A percentile compares a stretch with the other conserved stretches of the same genome.
These are phyloP conservation scores for Daldinia loculata DNA, from an alignment of 495 filamentous ascomycete genomes.

Conservation along the genomic window DNA sequence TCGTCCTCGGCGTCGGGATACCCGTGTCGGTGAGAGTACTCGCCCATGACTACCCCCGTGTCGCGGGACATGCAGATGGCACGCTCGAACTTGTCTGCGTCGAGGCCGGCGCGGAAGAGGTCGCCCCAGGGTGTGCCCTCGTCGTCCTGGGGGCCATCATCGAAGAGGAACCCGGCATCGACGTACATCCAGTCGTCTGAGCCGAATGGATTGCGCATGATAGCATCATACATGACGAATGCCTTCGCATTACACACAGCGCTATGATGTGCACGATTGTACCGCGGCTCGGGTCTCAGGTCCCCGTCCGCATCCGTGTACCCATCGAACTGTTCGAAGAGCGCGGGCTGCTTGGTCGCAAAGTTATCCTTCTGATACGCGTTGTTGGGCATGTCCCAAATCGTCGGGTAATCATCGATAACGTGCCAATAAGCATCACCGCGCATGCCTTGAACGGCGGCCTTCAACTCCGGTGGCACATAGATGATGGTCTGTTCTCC, in stretches of 20 bases:
- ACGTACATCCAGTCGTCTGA: conserved; percentile 36
- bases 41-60: conserved; percentile 39
- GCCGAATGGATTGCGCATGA: conserved; percentile 39
- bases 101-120: conserved; percentile 27
- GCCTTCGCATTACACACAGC: conserved; percentile 40
- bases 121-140: conserved; percentile 28
- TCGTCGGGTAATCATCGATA: conserved; percentile 27
- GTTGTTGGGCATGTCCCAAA: conserved; percentile 41
- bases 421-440: conserved; percentile 34
- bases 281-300: conserved; percentile 26
- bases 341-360: conserved; percentile 26
- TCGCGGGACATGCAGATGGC: conserved; percentile 30
- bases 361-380: conserved; percentile 37
- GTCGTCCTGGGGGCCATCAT: conserved; percentile 30
- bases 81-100: conserved; percentile 29
- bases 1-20: conserved; percentile 30
- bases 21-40: conserved; percentile 32
- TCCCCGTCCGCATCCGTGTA: conserved; percentile 48
- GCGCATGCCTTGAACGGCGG: conserved; percentile 25
- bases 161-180: conserved; percentile 37
- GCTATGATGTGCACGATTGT: conserved; percentile 39
- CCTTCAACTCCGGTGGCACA: conserved; percentile 23
- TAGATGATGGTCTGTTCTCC: conserved; percentile 39
- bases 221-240: conserved; percentile 40
- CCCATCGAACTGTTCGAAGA: conserved; percentile 45